Conservation (phyloP, 73 alveolate species). For the Stentor roeselii region DNA sequence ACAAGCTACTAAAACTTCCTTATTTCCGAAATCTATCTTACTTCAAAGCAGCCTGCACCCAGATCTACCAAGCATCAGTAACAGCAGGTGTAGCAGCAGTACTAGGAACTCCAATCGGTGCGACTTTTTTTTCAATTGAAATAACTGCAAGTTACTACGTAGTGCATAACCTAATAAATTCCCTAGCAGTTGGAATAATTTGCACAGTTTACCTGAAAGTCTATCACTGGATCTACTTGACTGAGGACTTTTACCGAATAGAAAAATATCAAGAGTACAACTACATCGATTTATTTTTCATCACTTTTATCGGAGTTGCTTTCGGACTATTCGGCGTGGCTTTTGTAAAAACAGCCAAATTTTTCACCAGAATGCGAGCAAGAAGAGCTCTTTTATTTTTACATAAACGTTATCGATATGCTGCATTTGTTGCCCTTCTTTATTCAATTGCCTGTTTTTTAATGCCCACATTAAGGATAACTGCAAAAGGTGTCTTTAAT, state of each 20-base stretch:
- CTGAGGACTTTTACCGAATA: constrained; percentile 54
- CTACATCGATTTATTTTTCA: constrained; percentile 59
- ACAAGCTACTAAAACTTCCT: constrained; percentile 57
- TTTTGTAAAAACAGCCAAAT: constrained; percentile 29
- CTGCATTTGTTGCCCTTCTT: neutral
- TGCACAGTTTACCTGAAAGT: constrained; percentile 54
- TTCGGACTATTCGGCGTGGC: constrained; percentile 73
- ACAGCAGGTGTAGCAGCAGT: constrained; percentile 90
- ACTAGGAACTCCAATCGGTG: constrained; percentile 96
- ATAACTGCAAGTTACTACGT: constrained; percentile 84
- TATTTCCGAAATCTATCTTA: constrained; percentile 58
- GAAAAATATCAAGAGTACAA: constrained; percentile 40
- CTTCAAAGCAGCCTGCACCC: constrained; percentile 37
- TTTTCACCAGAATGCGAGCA: neutral
- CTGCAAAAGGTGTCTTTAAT: neutral
- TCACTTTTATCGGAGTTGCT: constrained; percentile 64
- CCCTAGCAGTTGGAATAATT: constrained; percentile 69
- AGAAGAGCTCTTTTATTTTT: neutral
- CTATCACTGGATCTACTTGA: constrained; percentile 43
- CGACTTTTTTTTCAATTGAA: constrained; percentile 90
- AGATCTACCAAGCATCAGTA: constrained; percentile 80
- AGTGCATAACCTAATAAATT: constrained; percentile 77
- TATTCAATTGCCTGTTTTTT: constrained; percentile 8
- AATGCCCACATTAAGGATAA: neutral
- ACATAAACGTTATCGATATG: constrained; percentile 15